A percentile compares a stretch with the other conserved stretches of the same genome.
Conservation (phyloP, 2,329 filamentous ascomycete genomes). For the Fusarium lateritium region DNA sequence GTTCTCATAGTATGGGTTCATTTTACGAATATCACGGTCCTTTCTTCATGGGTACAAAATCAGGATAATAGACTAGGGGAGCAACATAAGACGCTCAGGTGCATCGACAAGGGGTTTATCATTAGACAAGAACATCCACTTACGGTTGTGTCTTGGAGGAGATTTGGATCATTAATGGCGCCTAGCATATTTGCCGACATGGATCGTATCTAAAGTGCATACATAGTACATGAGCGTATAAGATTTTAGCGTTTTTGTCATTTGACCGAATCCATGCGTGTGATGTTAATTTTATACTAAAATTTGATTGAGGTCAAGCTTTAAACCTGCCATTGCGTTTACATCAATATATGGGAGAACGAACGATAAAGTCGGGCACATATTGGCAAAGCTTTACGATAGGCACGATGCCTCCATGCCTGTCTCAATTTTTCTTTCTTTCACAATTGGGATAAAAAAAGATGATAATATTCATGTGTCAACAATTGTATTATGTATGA, state of each 20-base stretch:
- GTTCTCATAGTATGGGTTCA: conserved; percentile 31
- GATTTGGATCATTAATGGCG: conserved; percentile 40
- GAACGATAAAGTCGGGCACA: too few species aligned
- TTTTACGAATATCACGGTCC: conserved; percentile 49
- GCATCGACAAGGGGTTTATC: conserved; percentile 31
- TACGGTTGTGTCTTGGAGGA: conserved; percentile 32
- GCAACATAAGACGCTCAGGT: conserved; percentile 39
- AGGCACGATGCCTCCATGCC: too few species aligned
- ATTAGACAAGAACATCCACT: conserved; percentile 39
- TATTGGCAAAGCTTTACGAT: too few species aligned
- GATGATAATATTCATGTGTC: neutral
- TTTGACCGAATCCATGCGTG: too few species aligned
- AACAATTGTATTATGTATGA: neutral
- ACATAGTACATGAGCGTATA: conserved; percentile 42
- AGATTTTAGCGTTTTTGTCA: conserved; percentile 20
- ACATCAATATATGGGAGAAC: too few species aligned
- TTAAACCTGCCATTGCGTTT: neutral
- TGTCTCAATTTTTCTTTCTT: too few species aligned
- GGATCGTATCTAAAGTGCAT: conserved; percentile 43
- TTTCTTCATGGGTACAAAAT: conserved; percentile 43
- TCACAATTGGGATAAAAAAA: neutral
- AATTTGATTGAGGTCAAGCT: neutral
- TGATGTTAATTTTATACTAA: too few species aligned
- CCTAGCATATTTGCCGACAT: conserved; percentile 38
- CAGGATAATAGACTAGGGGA: conserved; percentile 44